Conservation (phyloP, 768 basidiomycete species). For the Wakefieldia striispora region DNA sequence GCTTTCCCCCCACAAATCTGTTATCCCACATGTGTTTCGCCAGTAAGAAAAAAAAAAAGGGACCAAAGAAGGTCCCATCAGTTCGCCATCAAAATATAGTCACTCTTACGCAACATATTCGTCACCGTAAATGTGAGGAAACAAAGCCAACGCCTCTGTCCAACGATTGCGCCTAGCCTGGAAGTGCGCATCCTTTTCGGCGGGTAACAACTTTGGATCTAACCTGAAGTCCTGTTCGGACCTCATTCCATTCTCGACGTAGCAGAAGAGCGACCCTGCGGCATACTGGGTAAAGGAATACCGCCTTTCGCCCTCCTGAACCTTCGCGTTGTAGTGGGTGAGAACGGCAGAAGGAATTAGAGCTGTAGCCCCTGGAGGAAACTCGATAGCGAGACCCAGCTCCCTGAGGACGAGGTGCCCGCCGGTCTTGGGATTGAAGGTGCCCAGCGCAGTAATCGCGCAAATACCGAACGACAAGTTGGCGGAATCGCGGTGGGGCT, state of each 20-base stretch:
- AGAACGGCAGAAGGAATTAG: not conserved
- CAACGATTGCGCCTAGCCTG: no score
- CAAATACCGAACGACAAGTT: constrained; percentile 10
- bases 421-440: not conserved
- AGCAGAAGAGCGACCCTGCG: not conserved
- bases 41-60: no score
- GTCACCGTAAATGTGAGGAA: no score
- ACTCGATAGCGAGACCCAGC: not conserved
- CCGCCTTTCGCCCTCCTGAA: not conserved
- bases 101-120: no score
- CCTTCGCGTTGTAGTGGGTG: not conserved
- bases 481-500: not conserved
- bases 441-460: not conserved
- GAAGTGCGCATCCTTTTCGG: no score
- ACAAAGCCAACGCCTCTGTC: no score
- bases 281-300: constrained; percentile 11
- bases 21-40: no score
- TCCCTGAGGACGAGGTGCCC: not conserved
- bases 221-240: not conserved
- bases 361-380: not conserved
- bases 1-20: no score
- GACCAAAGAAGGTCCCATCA: no score
- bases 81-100: no score
- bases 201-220: no score
- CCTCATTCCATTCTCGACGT: constrained; percentile 8